Evolutionary conservation across 495 filamentous ascomycete genomes (phyloP), one percentile per base, ranked within the genome.

Genomic region (Rostrohypoxylon terebratum): DNA sequence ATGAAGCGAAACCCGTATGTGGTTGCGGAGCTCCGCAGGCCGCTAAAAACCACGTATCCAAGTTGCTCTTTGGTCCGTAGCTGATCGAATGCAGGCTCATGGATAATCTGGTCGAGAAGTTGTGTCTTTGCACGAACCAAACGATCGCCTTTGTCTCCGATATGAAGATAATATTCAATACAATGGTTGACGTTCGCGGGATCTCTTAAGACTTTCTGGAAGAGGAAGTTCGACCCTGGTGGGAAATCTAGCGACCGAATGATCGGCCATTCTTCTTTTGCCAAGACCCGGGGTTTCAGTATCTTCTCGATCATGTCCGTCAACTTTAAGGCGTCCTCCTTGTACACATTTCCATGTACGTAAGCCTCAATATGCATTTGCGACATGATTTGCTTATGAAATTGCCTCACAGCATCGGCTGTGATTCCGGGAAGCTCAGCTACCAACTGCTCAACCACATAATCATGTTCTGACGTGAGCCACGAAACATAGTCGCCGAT

Each of bases 61-160:
- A 99, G 91, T 79, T 99, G 96, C 78, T 99, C 96, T 79, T 98
- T 98, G 47, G 96, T 98, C 47, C 96, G 89, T 1, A 99, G 85
- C 77, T 94, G 92, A 78, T 99, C 92, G 78, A 98, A 99, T 23
- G 89, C 91, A 16, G 94, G 94, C 83, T 99, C 96, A 51, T 97
- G 91, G 1, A 93, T 90, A 80, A 98, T 88, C 78, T 99, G 96
- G n/a, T 93, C 90, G 58, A 98, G 86, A 8, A 99, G 86, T 48
- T 94, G 84, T 0, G 92, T 84, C 82, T 93, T 94, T 14, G 94
- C 91, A 14, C 92, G 85, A 10, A 95, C 77, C 2, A 71, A 69
- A 25, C 90, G 84, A 73, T 96, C 89, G 0, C 85, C 82, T 71
- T 90, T 89, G 64, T 91, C 86, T 18, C 96, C 95, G 59, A 97